phyloP scores from a whole-genome alignment of 805 yeast species.

The Pichia nanzhaoensis region DNA sequence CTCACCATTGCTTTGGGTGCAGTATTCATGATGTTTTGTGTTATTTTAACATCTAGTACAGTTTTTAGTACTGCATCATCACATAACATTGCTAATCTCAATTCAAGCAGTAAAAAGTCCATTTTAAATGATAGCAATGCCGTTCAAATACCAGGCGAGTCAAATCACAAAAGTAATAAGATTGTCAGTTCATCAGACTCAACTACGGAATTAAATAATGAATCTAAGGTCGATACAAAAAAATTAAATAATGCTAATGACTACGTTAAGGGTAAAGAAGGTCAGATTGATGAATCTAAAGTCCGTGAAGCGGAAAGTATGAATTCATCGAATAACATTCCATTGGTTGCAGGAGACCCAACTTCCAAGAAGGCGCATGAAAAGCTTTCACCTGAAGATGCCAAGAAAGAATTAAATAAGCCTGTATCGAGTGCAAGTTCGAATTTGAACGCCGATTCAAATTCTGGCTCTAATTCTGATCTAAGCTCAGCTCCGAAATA shows the following conservation, averaged over 20 bases:
- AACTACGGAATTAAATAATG: not conserved
- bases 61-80: not conserved
- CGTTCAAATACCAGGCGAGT: constrained; percentile 2
- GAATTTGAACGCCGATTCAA: no score
- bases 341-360: constrained; percentile 15
- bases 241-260: constrained; percentile 23
- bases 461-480: no score
- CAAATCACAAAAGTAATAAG: not conserved
- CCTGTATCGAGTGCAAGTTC: not conserved
- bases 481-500: no score
- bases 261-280: constrained; percentile 29
- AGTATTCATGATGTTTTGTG: constrained; percentile 31
- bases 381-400: constrained; percentile 1
- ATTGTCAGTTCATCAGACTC: not conserved
- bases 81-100: not conserved
- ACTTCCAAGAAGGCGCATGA: constrained; percentile 13
- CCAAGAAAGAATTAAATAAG: not conserved
- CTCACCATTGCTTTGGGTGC: constrained; percentile 37
- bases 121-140: not conserved
- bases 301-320: constrained; percentile 34
- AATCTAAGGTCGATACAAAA: constrained; percentile 13
- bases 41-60: not conserved
- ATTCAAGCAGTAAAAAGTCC: not conserved
- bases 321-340: constrained; percentile 7
- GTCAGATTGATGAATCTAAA: constrained; percentile 36